Evolutionary conservation across 2,329 filamentous ascomycete species (phyloP).

Genomic region (Aspergillus arachidicola): DNA sequence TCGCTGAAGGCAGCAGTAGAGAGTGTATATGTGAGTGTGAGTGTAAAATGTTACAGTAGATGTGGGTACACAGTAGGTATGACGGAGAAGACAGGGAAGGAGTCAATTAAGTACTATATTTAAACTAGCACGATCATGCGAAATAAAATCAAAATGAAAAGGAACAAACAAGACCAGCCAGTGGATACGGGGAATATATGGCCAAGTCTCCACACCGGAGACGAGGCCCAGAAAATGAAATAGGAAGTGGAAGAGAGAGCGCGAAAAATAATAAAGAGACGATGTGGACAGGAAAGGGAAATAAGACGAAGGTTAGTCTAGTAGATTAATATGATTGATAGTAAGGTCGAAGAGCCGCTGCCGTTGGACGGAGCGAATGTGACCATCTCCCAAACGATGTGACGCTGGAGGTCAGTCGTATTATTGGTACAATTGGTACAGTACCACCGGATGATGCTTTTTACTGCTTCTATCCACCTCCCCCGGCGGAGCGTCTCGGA

Average conservation of each 20-base stretch:
- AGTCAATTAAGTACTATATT: constrained; percentile 4
- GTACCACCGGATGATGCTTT: constrained; percentile 5
- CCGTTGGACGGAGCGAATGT: constrained; percentile 27
- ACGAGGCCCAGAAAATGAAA: constrained; percentile 3
- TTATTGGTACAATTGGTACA: constrained; percentile 2
- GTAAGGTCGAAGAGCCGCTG: constrained; percentile 13
- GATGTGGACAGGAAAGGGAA: constrained; percentile 5
- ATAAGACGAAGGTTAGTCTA: constrained; percentile 3
- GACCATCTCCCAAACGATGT: constrained; percentile 40
- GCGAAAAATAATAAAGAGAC: constrained; percentile 10
- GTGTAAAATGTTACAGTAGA: neutral
- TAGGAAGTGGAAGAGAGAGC: constrained; percentile 11
- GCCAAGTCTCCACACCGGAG: constrained; percentile 19
- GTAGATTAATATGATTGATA: neutral
- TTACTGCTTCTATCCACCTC: constrained; percentile 4
- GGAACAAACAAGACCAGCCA: constrained; percentile 11
- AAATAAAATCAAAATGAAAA: neutral
- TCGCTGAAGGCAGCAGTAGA: neutral
- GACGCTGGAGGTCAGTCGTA: constrained; percentile 30
- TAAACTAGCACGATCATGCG: constrained; percentile 2
- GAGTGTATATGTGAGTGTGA: constrained; percentile 2
- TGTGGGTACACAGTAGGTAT: constrained; percentile 1
- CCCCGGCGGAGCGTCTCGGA: constrained; percentile 3
- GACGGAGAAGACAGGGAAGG: constrained; percentile 3
- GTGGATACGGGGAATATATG: constrained; percentile 19